phyloP scores from a whole-genome alignment of 2,329 filamentous ascomycete genomes.

The Colletotrichum liaoningense region DNA sequence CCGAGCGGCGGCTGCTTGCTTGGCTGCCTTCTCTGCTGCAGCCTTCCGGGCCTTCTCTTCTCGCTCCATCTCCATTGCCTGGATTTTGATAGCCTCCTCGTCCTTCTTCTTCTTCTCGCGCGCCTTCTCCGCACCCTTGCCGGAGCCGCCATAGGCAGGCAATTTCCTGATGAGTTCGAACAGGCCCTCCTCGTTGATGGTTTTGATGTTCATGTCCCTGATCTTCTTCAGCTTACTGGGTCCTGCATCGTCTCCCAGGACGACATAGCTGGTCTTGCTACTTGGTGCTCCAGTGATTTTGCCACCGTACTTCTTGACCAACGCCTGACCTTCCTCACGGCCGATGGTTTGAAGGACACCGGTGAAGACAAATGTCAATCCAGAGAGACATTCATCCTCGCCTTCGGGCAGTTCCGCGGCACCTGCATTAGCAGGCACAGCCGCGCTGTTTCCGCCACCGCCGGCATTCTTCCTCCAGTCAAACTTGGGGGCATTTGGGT shows the following conservation, averaged over 20 bases:
- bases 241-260: slow-evolving; percentile 90
- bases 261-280: slow-evolving; percentile 93
- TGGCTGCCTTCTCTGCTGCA: slow-evolving; percentile 64
- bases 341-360: slow-evolving; percentile 84
- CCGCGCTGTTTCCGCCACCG: slow-evolving; percentile 69
- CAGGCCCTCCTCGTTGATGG: slow-evolving; percentile 92
- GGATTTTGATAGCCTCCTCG: slow-evolving; percentile 82
- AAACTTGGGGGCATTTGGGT: slow-evolving; percentile 76
- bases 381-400: slow-evolving; percentile 88
- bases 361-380: slow-evolving; percentile 95
- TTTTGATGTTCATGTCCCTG: slow-evolving; percentile 81
- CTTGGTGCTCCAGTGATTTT: slow-evolving; percentile 89
- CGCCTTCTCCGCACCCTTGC: slow-evolving; percentile 87
- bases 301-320: slow-evolving; percentile 94
- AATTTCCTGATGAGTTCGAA: slow-evolving; percentile 85
- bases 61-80: slow-evolving; percentile 86
- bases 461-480: slow-evolving; percentile 75
- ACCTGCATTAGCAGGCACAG: slow-evolving; percentile 71
- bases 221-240: slow-evolving; percentile 95
- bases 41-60: slow-evolving; percentile 74
- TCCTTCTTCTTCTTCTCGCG: slow-evolving; percentile 88
- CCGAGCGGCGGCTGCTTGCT: slow-evolving; percentile 60
- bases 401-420: slow-evolving; percentile 82
- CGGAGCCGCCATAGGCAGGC: slow-evolving; percentile 87
- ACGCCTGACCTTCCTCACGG: slow-evolving; percentile 83